phyloP scores from a whole-genome alignment of 768 basidiomycete genomes.

The Kwoniella sp. region DNA sequence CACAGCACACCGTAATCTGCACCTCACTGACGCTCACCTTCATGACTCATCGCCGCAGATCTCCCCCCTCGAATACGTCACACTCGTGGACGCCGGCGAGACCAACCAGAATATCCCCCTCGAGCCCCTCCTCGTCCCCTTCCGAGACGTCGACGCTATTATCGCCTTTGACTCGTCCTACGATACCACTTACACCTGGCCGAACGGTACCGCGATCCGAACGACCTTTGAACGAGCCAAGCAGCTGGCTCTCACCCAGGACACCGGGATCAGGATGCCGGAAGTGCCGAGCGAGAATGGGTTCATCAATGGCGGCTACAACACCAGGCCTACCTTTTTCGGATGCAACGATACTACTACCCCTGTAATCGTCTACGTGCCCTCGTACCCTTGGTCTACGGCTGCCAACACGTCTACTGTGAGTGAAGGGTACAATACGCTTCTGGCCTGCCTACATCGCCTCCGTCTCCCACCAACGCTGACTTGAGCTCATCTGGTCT shows the following conservation, averaged over 20 bases:
- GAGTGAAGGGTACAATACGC: constrained; percentile 12
- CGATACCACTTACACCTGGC: constrained; percentile 63
- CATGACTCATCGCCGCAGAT: constrained; percentile 31
- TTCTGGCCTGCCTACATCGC: neutral
- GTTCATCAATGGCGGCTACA: constrained; percentile 52
- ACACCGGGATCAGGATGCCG: constrained; percentile 50
- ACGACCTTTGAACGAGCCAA: constrained; percentile 42
- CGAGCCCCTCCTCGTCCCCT: constrained; percentile 70
- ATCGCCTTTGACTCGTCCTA: constrained; percentile 69
- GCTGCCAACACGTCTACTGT: constrained; percentile 50
- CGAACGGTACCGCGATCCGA: constrained; percentile 67
- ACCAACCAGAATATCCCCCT: constrained; percentile 65
- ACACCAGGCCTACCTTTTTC: constrained; percentile 49
- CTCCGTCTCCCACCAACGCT: neutral
- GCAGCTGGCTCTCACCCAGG: constrained; percentile 24
- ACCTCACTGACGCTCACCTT: neutral
- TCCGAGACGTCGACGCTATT: constrained; percentile 71
- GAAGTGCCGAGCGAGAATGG: constrained; percentile 49
- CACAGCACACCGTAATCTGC: neutral
- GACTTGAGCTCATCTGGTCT: neutral
- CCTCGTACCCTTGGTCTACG: constrained; percentile 64
- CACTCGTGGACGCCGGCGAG: constrained; percentile 55
- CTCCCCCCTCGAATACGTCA: constrained; percentile 43
- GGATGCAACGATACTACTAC: constrained; percentile 60
- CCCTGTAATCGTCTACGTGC: constrained; percentile 73